These are phyloP conservation scores for Trapa bicornis DNA, from an alignment of 345 rosid species.

Conservation along the genomic window DNA sequence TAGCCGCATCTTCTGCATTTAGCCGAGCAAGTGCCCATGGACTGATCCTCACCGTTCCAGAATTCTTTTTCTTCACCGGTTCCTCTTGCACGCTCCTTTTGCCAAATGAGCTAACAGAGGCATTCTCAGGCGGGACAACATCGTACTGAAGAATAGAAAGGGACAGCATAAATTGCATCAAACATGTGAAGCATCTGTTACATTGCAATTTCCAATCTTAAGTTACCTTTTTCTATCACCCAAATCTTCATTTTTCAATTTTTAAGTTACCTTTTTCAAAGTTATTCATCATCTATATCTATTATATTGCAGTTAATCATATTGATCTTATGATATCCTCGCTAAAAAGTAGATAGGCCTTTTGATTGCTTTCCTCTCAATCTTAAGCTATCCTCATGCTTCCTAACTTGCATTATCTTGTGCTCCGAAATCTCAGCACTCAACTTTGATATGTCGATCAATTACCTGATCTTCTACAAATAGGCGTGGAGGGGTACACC, in stretches of 20 bases:
- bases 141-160: constrained; percentile 49
- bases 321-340: too few species aligned
- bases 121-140: constrained; percentile 96
- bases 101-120: constrained; percentile 81
- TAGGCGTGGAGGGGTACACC: constrained; percentile 98
- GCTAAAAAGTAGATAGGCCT: too few species aligned
- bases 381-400: neutral
- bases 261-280: neutral
- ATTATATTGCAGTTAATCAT: too few species aligned
- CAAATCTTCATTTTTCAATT: too few species aligned
- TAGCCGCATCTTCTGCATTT: constrained; percentile 88
- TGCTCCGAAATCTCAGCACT: neutral
- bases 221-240: too few species aligned
- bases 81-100: constrained; percentile 54
- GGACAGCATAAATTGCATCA: neutral
- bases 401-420: neutral
- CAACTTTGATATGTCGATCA: neutral
- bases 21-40: constrained; percentile 93
- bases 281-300: neutral
- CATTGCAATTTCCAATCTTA: neutral
- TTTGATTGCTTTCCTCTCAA: neutral
- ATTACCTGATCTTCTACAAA: constrained; percentile 96
- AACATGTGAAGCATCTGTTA: neutral
- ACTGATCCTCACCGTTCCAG: constrained; percentile 70
- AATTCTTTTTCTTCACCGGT: constrained; percentile 57